These are phyloP conservation scores for Erodium maritimum DNA, from an alignment of 345 rosid genomes.

Conservation along the genomic window DNA sequence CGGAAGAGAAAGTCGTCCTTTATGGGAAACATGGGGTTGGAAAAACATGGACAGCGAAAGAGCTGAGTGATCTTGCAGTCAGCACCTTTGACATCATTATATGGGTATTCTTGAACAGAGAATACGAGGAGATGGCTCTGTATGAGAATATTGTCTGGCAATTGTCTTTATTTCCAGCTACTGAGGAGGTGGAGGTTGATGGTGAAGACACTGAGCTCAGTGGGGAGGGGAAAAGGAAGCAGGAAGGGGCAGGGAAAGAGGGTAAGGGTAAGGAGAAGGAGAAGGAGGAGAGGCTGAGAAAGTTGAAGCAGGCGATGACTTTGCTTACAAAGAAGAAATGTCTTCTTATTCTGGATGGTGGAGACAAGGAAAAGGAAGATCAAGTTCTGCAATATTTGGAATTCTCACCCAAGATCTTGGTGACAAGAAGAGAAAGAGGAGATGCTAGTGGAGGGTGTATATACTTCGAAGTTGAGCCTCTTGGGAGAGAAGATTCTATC, in stretches of 20 bases:
- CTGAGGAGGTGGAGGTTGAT: background rate
- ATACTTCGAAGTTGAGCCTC: background rate
- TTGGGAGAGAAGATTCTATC: fast-evolving
- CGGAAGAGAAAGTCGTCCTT: background rate
- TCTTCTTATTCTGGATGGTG: conserved; percentile 5
- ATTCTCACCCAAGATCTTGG: background rate
- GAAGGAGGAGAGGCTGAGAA: background rate
- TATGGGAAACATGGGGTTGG: conserved; percentile 3
- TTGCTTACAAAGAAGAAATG: background rate
- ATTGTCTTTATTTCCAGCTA: background rate
- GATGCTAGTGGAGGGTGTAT: background rate
- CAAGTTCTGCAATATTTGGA: background rate
- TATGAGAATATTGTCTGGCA: conserved; percentile 3
- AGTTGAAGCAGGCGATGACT: background rate
- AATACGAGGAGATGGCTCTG: background rate
- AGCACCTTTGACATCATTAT: background rate
- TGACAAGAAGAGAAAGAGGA: background rate
- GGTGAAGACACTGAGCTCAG: conserved; percentile 3
- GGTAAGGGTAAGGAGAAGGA: background rate
- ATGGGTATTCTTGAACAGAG: background rate
- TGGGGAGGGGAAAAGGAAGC: background rate
- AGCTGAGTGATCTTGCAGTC: conserved; percentile 5
- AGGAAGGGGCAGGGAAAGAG: background rate
- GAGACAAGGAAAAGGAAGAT: background rate
- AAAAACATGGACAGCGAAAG: conserved; percentile 11